Percentiles rank a stretch among this genome's conserved stretches.
phyloP scores from a whole-genome alignment of 83 land plant species.

The Diphasiastrum complanatum region DNA sequence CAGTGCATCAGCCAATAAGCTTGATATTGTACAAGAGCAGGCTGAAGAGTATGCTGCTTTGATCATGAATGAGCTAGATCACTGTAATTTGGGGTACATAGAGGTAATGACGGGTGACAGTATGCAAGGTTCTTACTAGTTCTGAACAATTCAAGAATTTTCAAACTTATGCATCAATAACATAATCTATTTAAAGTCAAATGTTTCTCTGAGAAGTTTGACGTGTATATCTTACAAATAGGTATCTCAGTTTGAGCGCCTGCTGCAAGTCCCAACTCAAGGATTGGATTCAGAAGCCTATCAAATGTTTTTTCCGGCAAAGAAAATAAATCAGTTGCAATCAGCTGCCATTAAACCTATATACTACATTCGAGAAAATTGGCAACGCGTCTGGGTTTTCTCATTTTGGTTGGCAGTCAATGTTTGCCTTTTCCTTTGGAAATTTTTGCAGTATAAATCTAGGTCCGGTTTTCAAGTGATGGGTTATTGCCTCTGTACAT shows the following conservation, averaged over 20 bases:
- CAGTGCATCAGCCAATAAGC: slow-evolving; percentile 91
- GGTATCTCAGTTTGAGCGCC: too few relatives aligned
- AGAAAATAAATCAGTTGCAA: slow-evolving; percentile 17
- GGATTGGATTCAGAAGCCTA: not conserved
- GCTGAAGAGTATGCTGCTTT: slow-evolving; percentile 83
- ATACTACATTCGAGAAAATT: slow-evolving; percentile 48
- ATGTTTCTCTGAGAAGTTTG: too few relatives aligned
- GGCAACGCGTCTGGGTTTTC: slow-evolving; percentile 84
- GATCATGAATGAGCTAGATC: slow-evolving; percentile 95
- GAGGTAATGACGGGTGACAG: slow-evolving; percentile 49
- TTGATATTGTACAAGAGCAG: slow-evolving; percentile 75
- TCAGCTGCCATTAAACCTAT: slow-evolving; percentile 19
- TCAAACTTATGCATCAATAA: not conserved
- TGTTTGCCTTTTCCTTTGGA: slow-evolving; percentile 76
- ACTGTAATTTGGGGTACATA: slow-evolving; percentile 72
- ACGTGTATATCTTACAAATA: too few relatives aligned
- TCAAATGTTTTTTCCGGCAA: slow-evolving; percentile 34
- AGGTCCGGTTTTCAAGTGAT: slow-evolving; percentile 57
- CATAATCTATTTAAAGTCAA: too few relatives aligned
- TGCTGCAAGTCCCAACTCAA: too few relatives aligned
- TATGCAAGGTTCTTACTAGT: not conserved
- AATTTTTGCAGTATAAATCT: slow-evolving; percentile 70
- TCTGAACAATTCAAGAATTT: not conserved
- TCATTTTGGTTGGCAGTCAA: slow-evolving; percentile 62
- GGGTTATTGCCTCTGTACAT: slow-evolving; percentile 79